Percentiles rank a stretch among this genome's conserved stretches.
These are phyloP conservation scores for Hyphopichia wangnamkhiaoensis DNA, from an alignment of 1,139 yeast species.

Conservation along the genomic window DNA sequence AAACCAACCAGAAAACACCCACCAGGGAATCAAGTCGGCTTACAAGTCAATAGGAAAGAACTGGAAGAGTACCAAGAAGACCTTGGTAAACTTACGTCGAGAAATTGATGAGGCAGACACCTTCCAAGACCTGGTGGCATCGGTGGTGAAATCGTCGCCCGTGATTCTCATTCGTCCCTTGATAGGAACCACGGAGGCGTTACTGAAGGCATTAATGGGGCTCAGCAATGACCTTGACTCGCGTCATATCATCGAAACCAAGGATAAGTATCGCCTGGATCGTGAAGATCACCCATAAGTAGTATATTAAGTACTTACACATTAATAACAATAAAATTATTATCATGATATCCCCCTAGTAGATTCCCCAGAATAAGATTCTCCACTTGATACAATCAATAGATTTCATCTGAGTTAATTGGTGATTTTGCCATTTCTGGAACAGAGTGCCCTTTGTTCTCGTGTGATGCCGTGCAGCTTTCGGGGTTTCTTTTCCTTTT, in stretches of 20 bases:
- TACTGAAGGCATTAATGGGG: constrained; percentile 81
- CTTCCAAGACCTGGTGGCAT: constrained; percentile 65
- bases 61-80: constrained; percentile 63
- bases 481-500: neutral
- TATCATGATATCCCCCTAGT: neutral
- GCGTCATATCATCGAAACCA: constrained; percentile 39
- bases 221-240: constrained; percentile 81
- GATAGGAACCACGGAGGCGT: constrained; percentile 91
- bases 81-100: constrained; percentile 58
- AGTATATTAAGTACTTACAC: neutral
- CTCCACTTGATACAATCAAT: no score
- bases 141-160: constrained; percentile 79
- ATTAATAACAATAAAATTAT: neutral
- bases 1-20: constrained; percentile 72
- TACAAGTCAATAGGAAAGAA: constrained; percentile 72
- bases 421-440: no score
- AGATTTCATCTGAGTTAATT: no score
- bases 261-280: constrained; percentile 31
- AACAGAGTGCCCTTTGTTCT: neutral
- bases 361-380: no score
- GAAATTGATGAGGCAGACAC: constrained; percentile 64
- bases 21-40: constrained; percentile 74
- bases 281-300: neutral
- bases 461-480: neutral
- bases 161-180: constrained; percentile 79